phyloP scores from a whole-genome alignment of 169 alveolate species.

The Cryptosporidium baileyi region DNA sequence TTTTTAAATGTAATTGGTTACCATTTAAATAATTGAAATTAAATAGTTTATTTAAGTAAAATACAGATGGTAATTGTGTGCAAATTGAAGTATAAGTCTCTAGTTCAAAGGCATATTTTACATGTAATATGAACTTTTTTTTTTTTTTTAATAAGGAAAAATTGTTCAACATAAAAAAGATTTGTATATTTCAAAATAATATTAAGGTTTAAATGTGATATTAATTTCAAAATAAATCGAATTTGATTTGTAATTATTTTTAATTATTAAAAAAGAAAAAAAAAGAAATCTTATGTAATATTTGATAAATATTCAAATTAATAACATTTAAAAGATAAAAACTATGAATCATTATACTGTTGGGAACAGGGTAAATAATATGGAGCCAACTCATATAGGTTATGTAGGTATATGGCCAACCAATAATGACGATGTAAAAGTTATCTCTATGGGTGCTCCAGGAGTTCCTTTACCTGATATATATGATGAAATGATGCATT shows the following conservation, averaged over 20 bases:
- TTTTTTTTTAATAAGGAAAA: too few relatives aligned
- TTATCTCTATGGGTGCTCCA: slow-evolving; percentile 61
- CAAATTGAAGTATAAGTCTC: slow-evolving; percentile 60
- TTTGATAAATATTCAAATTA: too few relatives aligned
- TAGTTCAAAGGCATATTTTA: not conserved
- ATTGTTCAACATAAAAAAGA: too few relatives aligned
- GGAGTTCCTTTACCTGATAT: slow-evolving; percentile 60
- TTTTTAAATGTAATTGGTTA: too few relatives aligned
- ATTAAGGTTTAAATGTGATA: too few relatives aligned
- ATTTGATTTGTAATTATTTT: too few relatives aligned
- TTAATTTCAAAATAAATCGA: too few relatives aligned
- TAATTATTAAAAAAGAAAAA: too few relatives aligned
- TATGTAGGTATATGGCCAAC: slow-evolving; percentile 64
- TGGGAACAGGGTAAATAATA: not conserved
- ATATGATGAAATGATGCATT: slow-evolving; percentile 36
- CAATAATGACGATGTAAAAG: slow-evolving; percentile 9
- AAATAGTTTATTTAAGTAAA: not conserved
- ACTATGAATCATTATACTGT: too few relatives aligned
- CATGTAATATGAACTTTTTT: slow-evolving; percentile 26
- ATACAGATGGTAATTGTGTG: slow-evolving; percentile 39
- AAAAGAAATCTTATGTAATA: too few relatives aligned
- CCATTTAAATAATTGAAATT: not conserved
- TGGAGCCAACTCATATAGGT: not conserved
- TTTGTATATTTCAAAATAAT: too few relatives aligned
- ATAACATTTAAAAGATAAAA: too few relatives aligned